Conservation (phyloP, 2,329 filamentous ascomycete genomes). For the Chaetomium sp. region DNA sequence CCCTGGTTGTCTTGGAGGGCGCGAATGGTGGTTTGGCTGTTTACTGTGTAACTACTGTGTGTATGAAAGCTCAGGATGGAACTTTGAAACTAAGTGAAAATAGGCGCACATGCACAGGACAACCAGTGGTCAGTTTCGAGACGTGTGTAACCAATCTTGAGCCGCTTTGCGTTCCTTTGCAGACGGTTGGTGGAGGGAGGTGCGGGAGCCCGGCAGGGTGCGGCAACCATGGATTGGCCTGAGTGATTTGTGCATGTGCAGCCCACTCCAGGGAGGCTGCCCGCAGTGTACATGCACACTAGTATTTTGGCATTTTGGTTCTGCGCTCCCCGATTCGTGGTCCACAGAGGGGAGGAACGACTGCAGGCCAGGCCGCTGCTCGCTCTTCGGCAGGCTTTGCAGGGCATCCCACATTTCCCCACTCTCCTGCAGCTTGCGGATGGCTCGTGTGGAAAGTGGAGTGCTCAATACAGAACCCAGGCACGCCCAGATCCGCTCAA, state of each 20-base stretch:
- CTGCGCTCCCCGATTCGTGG: background rate
- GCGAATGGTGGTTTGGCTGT: background rate
- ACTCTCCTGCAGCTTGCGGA: conserved; percentile 10
- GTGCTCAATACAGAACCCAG: conserved; percentile 21
- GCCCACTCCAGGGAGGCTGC: too few relatives aligned
- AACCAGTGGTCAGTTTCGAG: background rate
- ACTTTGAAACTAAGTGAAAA: background rate
- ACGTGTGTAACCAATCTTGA: conserved; percentile 14
- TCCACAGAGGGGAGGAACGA: background rate
- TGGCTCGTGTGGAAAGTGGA: conserved; percentile 28
- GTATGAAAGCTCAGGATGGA: background rate
- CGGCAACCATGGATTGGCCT: conserved; percentile 17
- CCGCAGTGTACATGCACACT: too few relatives aligned
- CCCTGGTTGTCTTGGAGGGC: background rate
- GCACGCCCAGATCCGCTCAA: conserved; percentile 21
- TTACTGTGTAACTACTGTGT: too few relatives aligned
- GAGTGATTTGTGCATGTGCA: conserved; percentile 3
- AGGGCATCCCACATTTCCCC: conserved; percentile 13
- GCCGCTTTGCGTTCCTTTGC: conserved; percentile 6
- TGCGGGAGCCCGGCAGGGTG: conserved; percentile 16
- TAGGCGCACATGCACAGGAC: conserved; percentile 5
- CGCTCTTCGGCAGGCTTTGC: conserved; percentile 14
- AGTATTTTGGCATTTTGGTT: background rate
- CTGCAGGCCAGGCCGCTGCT: background rate
- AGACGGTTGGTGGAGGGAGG: conserved; percentile 12